Evolutionary conservation across 441 rosid species (phyloP).

Genomic region (Manihot esculenta): DNA sequence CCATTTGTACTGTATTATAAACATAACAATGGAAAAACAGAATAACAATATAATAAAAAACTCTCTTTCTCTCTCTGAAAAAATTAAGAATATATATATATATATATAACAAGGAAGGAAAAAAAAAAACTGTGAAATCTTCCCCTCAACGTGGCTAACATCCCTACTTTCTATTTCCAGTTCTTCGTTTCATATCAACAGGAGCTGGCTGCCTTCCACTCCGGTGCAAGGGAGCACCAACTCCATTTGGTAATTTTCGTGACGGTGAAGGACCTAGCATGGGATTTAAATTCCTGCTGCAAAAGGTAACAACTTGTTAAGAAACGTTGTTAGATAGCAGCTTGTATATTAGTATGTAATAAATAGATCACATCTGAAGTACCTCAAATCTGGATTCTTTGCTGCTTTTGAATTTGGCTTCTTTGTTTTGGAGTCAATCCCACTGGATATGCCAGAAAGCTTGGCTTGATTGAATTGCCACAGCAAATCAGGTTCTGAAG

Average conservation of each 20-base stretch:
- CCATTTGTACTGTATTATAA: constrained; percentile 31
- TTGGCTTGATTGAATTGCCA: constrained; percentile 87
- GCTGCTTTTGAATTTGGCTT: constrained; percentile 51
- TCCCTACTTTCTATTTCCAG: constrained; percentile 51
- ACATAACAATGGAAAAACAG: constrained; percentile 26
- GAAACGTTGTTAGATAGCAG: not conserved
- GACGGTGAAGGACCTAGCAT: constrained; percentile 64
- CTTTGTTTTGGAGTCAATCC: constrained; percentile 46
- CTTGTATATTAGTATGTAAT: not conserved
- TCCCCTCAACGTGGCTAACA: constrained; percentile 25
- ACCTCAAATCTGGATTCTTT: constrained; percentile 63
- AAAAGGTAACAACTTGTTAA: constrained; percentile 15
- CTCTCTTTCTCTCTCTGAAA: constrained; percentile 21
- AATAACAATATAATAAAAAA: constrained; percentile 13
- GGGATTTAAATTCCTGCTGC: constrained; percentile 52
- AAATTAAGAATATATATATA: constrained; percentile 21
- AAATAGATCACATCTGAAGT: constrained; percentile 1
- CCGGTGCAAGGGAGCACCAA: constrained; percentile 37
- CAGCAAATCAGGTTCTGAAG: constrained; percentile 85
- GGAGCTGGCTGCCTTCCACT: constrained; percentile 50
- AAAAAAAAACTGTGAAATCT: constrained; percentile 26
- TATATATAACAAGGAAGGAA: too few species aligned
- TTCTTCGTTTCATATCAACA: constrained; percentile 66
- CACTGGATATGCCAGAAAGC: constrained; percentile 43
- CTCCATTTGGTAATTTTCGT: constrained; percentile 53